Evolutionary conservation across 2,329 filamentous ascomycete species (phyloP), one percentile per base, ranked within the genome.

Genomic region (Paecilomyces niveus): DNA sequence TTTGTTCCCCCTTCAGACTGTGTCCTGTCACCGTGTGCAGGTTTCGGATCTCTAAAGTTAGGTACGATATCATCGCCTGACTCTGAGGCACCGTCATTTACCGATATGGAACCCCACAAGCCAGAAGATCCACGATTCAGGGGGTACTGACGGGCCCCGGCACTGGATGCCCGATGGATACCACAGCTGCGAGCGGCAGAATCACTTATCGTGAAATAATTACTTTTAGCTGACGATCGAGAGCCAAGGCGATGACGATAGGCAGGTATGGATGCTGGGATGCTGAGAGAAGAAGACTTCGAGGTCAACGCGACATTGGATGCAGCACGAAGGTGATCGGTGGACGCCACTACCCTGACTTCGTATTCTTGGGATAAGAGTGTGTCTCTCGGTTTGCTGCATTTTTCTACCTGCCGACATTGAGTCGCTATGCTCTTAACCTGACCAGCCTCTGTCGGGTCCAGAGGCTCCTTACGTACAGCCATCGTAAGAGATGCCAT

Each of bases 401-500:
- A 21, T 33, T 24, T 45, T 18, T 53, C 61, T 24, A 33, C 50
- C 13, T 54, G 49, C 22, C 57, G 62, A 32, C 50, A 53, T 15
- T 39, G 31, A 5, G 9, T 61, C 54, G 4, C 60, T 54, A n/a
- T 9, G 5, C 31, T 61, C 54, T 9, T 56, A n/a, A 49, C 53
- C 6, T 58, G 50, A 53, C 55, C 54, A 22, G 58, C 52, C 10
- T 61, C 59, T 35, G 56, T 51, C 1, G 57, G n/a, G 15, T 63
- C 60, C 45, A 68, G 54, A 21, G 64, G 65, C 59, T 68, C 68
- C 61, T 86, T 87, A 54, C 86, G 82, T 15, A 87, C 82, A 3
- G 93, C 93, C 86, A 97, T 89, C 1, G 93, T 97, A 54, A 99
- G 80, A 3, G 92, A 96, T 0, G 93, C 90, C 76, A 96, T 89